phyloP scores from a whole-genome alignment of 176 grass and related monocot genomes.

The Triticum timopheevii region DNA sequence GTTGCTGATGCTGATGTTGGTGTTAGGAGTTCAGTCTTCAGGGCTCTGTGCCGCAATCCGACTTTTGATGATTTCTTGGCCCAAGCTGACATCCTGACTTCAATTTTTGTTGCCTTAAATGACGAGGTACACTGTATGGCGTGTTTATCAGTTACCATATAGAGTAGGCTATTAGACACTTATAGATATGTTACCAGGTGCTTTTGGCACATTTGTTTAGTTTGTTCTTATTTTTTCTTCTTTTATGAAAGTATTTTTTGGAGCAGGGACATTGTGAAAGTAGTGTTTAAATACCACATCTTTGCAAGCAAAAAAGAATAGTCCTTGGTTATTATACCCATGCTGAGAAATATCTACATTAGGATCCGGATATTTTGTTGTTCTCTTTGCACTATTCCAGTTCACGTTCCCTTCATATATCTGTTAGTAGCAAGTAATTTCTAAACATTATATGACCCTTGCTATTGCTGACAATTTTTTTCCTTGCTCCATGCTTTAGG shows the following conservation, averaged over 20 bases:
- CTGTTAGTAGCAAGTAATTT: constrained; percentile 22
- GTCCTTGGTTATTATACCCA: not conserved
- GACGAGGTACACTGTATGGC: constrained; percentile 65
- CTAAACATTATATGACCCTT: not conserved
- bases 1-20: constrained; percentile 91
- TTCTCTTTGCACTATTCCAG: constrained; percentile 1
- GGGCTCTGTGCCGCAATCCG: constrained; percentile 58
- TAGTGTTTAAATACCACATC: not conserved
- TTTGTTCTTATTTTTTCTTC: not conserved
- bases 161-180: not conserved
- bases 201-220: not conserved
- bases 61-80: constrained; percentile 92
- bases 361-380: not conserved
- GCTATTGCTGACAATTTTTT: constrained; percentile 7
- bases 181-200: constrained; percentile 15
- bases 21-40: constrained; percentile 89
- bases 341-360: not conserved
- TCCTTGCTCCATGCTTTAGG: constrained; percentile 51
- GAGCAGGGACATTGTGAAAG: not conserved
- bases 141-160: constrained; percentile 23
- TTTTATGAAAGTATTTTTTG: constrained; percentile 15
- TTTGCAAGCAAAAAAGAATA: constrained; percentile 2
- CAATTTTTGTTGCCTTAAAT: constrained; percentile 96
- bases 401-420: not conserved
- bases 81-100: constrained; percentile 94